A percentile compares a stretch with the other conserved stretches of the same genome.
phyloP scores from a whole-genome alignment of 371 early-diverging fungal species.

The Sporodiniella umbellata region DNA sequence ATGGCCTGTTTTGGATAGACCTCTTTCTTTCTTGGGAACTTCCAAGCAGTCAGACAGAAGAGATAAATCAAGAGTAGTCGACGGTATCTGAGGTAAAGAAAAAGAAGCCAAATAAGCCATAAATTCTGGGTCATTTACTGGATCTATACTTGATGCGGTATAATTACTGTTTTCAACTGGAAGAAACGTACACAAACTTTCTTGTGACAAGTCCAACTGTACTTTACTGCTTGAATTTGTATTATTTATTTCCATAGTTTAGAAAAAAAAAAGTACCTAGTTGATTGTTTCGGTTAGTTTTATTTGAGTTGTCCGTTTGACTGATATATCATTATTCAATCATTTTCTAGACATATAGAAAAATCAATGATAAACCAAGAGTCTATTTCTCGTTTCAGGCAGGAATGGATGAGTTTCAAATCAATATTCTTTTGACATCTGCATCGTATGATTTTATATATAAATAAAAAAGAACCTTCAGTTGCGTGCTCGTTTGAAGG shows the following conservation, averaged over 20 bases:
- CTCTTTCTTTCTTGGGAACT: neutral
- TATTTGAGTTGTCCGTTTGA: neutral
- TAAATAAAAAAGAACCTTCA: too few relatives aligned
- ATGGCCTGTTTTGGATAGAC: conserved; percentile 6
- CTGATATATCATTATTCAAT: conserved; percentile 2
- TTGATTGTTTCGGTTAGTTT: neutral
- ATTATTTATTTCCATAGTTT: neutral
- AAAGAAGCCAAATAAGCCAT: conserved; percentile 11
- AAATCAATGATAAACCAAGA: conserved; percentile 1
- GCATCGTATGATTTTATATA: too few relatives aligned
- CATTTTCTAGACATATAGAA: neutral
- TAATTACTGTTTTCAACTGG: neutral
- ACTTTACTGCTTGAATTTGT: neutral
- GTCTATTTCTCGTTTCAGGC: neutral
- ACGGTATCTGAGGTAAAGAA: neutral
- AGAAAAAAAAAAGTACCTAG: neutral
- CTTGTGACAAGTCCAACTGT: neutral
- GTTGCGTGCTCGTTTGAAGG: too few relatives aligned
- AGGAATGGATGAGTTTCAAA: neutral
- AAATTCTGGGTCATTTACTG: conserved; percentile 15
- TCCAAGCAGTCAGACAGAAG: neutral
- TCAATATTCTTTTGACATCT: too few relatives aligned
- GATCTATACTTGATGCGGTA: conserved; percentile 1
- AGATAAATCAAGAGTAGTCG: neutral
- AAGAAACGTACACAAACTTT: neutral